These are phyloP conservation scores for Plasmopara halstedii DNA, from an alignment of 352 stramenopile species.

Conservation along the genomic window DNA sequence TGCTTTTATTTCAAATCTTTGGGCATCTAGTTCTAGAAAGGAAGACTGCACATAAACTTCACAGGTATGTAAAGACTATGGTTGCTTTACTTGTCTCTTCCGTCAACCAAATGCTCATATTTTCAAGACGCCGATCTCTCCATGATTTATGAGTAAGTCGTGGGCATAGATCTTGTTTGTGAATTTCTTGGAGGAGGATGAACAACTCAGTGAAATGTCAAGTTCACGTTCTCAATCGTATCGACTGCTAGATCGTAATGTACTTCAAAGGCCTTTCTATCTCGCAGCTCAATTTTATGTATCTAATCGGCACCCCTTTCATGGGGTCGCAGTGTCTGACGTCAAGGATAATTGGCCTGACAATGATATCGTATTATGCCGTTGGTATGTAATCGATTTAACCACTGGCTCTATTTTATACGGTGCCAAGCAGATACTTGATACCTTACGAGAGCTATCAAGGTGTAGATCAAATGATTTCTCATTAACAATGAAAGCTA, in stretches of 20 bases:
- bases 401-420: constrained; percentile 79
- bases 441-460: too few relatives aligned
- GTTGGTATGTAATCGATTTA: constrained; percentile 40
- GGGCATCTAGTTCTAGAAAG: constrained; percentile 67
- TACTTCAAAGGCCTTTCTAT: constrained; percentile 85
- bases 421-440: constrained; percentile 43
- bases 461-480: constrained; percentile 42
- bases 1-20: constrained; percentile 72
- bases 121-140: constrained; percentile 81
- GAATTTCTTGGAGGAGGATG: constrained; percentile 73
- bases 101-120: too few relatives aligned
- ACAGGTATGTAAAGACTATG: constrained; percentile 92
- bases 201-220: constrained; percentile 77
- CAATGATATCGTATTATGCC: constrained; percentile 65
- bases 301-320: constrained; percentile 69
- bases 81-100: constrained; percentile 86
- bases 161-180: constrained; percentile 67
- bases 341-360: constrained; percentile 71
- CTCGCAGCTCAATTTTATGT: constrained; percentile 83
- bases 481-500: too few relatives aligned
- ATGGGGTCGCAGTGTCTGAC: constrained; percentile 69
- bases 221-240: constrained; percentile 84
- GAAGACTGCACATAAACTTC: constrained; percentile 81
- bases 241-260: constrained; percentile 75
- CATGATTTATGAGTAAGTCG: constrained; percentile 85